Percentiles rank a stretch among this genome's conserved stretches.
Evolutionary conservation across 1,139 yeast genomes (phyloP).

Genomic region (Magnusiomyces tetraspermus): DNA sequence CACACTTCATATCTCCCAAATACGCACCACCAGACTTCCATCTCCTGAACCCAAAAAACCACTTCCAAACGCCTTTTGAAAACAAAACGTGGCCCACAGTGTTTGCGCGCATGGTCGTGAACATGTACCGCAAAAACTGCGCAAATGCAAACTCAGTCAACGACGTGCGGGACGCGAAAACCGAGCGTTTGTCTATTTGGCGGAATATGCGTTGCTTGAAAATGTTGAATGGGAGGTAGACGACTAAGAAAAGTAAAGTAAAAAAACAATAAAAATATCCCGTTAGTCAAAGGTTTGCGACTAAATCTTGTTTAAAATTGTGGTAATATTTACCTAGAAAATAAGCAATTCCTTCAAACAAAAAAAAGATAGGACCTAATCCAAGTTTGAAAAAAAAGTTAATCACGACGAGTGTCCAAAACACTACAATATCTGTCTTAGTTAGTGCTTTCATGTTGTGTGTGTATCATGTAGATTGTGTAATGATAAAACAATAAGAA

Average conservation of each 20-base stretch:
- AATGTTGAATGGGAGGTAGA: conserved; percentile 19
- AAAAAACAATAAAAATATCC: background rate
- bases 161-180: conserved; percentile 22
- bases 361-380: conserved; percentile 7
- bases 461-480: no score
- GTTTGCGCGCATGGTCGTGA: conserved; percentile 17
- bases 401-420: background rate
- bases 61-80: conserved; percentile 17
- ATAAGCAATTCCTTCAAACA: conserved; percentile 6
- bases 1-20: conserved; percentile 22
- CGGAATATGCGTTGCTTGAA: conserved; percentile 19
- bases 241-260: conserved; percentile 7
- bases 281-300: background rate
- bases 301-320: background rate
- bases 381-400: conserved; percentile 8
- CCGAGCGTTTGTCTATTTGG: conserved; percentile 22
- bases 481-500: background rate
- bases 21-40: conserved; percentile 24
- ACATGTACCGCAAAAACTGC: conserved; percentile 20
- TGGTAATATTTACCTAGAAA: conserved; percentile 6
- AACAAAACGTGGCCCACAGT: conserved; percentile 21
- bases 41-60: conserved; percentile 22
- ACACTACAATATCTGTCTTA: background rate
- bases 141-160: conserved; percentile 23
- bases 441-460: background rate